phyloP scores from a whole-genome alignment of 768 basidiomycete genomes.

The Boletales sp. region DNA sequence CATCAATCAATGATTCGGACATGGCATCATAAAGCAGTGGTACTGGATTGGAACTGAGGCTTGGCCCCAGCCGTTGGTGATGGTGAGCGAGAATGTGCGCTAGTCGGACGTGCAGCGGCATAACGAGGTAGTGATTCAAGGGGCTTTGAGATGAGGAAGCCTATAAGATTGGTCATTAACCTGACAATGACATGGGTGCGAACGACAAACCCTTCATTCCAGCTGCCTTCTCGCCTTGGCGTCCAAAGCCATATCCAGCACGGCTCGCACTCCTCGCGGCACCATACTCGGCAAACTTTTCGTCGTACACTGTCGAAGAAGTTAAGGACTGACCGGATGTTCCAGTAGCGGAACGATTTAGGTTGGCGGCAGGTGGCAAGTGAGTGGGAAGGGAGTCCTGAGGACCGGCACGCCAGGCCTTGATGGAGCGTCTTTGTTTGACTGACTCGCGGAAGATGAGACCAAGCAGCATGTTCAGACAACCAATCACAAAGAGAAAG shows the following conservation, averaged over 20 bases:
- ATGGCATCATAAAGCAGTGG: constrained; percentile 24
- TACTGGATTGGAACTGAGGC: constrained; percentile 27
- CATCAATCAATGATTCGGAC: constrained; percentile 18
- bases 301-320: constrained; percentile 31
- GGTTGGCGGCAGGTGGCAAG: constrained; percentile 22
- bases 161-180: constrained; percentile 22
- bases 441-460: constrained; percentile 66
- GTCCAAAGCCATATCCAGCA: constrained; percentile 72
- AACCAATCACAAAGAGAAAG: constrained; percentile 90
- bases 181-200: constrained; percentile 1
- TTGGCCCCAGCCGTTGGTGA: constrained; percentile 15
- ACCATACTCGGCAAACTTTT: constrained; percentile 26
- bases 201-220: constrained; percentile 47
- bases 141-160: constrained; percentile 59
- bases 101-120: constrained; percentile 35
- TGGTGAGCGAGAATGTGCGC: constrained; percentile 20
- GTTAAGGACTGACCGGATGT: constrained; percentile 20
- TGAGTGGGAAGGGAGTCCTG: constrained; percentile 50
- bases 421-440: constrained; percentile 60
- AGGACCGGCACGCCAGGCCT: constrained; percentile 55
- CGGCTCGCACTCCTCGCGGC: constrained; percentile 29
- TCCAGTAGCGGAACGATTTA: constrained; percentile 24
- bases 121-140: constrained; percentile 62
- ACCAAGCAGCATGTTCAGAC: constrained; percentile 78
- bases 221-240: constrained; percentile 73